Evolutionary conservation across 768 basidiomycete species (phyloP).

Genomic region (Lactarius vividus): DNA sequence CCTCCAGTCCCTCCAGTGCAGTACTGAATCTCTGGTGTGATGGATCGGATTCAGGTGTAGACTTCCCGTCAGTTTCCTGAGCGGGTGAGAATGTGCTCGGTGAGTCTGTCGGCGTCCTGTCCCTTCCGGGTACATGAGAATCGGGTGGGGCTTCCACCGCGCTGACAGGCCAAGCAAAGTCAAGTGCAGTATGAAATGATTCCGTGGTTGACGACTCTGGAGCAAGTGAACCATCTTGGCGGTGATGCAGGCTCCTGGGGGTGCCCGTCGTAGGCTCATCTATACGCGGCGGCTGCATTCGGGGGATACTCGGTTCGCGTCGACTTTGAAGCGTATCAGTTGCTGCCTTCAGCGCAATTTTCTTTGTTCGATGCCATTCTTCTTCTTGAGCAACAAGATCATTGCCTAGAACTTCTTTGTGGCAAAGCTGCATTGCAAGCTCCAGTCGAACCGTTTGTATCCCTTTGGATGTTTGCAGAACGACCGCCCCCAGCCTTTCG

Average conservation of each 20-base stretch:
- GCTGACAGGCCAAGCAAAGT: constrained; percentile 40
- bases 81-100: constrained; percentile 1
- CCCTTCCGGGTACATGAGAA: not conserved
- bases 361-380: constrained; percentile 63
- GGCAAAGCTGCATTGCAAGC: constrained; percentile 68
- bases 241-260: constrained; percentile 23
- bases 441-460: constrained; percentile 69
- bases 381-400: constrained; percentile 74
- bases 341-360: constrained; percentile 71
- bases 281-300: constrained; percentile 6
- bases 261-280: constrained; percentile 28
- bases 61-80: constrained; percentile 2
- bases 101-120: constrained; percentile 1
- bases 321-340: constrained; percentile 58
- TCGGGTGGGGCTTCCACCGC: constrained; percentile 20
- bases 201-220: constrained; percentile 47
- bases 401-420: constrained; percentile 67
- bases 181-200: constrained; percentile 68
- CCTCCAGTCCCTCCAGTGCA: constrained; percentile 47
- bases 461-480: constrained; percentile 61
- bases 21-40: constrained; percentile 48
- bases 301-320: constrained; percentile 32
- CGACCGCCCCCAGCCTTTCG: constrained; percentile 60
- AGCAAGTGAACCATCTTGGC: constrained; percentile 27
- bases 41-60: constrained; percentile 13